These are phyloP conservation scores for Apiospora malaysiana DNA, from an alignment of 2,329 filamentous ascomycete species.

Conservation along the genomic window DNA sequence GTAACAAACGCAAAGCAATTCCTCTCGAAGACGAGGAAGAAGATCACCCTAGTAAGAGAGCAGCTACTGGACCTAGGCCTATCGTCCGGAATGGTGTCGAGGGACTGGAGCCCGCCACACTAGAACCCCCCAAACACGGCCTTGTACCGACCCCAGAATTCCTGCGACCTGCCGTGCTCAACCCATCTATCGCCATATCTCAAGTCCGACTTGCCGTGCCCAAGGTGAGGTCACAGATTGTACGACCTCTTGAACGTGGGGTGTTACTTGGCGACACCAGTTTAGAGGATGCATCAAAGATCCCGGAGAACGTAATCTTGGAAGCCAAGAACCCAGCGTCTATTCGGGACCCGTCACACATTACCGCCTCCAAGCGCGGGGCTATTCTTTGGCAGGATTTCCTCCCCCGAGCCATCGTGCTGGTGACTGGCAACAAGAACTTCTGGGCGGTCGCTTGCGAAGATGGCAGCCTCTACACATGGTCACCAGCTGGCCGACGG, in stretches of 20 bases:
- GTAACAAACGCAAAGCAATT: slow-evolving; percentile 88
- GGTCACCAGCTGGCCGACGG: slow-evolving; percentile 89
- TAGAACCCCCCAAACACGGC: slow-evolving; percentile 63
- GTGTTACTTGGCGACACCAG: slow-evolving; percentile 58
- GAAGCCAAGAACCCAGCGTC: slow-evolving; percentile 86
- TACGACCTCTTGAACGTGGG: slow-evolving; percentile 78
- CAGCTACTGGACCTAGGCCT: slow-evolving; percentile 71
- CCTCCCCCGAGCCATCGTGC: slow-evolving; percentile 82
- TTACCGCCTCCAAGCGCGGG: slow-evolving; percentile 82
- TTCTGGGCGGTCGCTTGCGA: slow-evolving; percentile 96
- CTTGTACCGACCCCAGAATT: slow-evolving; percentile 78
- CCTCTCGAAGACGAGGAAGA: slow-evolving; percentile 79
- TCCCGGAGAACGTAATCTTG: slow-evolving; percentile 75
- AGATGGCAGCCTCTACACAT: slow-evolving; percentile 87
- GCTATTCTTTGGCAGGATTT: slow-evolving; percentile 92
- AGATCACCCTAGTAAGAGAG: slow-evolving; percentile 56
- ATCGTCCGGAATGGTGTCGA: slow-evolving; percentile 79
- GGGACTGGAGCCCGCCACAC: slow-evolving; percentile 77
- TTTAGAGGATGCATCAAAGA: slow-evolving; percentile 65
- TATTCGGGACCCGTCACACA: slow-evolving; percentile 80
- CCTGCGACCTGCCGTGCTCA: slow-evolving; percentile 85
- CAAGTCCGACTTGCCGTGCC: slow-evolving; percentile 88
- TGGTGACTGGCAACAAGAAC: slow-evolving; percentile 86
- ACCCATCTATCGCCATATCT: slow-evolving; percentile 79
- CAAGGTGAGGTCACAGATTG: slow-evolving; percentile 80